Evolutionary conservation across 148 eudicot genomes (phyloP).

Genomic region (Salicornia ramosissima): DNA sequence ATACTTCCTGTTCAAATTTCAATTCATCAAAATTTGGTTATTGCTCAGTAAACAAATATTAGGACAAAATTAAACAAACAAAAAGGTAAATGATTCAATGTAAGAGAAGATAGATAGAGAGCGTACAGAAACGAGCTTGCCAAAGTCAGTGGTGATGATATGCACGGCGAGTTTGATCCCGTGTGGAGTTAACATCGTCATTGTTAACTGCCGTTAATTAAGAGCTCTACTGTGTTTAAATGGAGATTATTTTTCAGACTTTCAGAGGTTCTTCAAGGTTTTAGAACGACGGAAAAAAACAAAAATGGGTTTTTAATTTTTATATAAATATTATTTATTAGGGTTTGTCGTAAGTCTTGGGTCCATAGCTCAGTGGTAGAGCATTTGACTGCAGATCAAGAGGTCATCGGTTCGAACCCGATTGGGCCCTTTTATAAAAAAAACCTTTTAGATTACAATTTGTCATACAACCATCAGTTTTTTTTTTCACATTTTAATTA

Average conservation of each 20-base stretch:
- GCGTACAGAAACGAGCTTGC: constrained; percentile 59
- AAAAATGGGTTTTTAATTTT: not conserved
- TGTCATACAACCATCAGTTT: too few species aligned
- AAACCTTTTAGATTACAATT: too few species aligned
- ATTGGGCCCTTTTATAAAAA: constrained; percentile 25
- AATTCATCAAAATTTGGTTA: not conserved
- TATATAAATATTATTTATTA: too few species aligned
- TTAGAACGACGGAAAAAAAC: not conserved
- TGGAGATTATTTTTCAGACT: not conserved
- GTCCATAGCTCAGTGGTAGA: constrained; percentile 30
- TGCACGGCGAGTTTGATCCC: constrained; percentile 75
- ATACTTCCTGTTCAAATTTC: constrained; percentile 60
- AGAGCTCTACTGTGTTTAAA: not conserved
- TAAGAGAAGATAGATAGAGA: constrained; percentile 9
- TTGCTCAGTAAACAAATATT: too few species aligned
- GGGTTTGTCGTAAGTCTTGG: not conserved
- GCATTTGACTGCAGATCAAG: constrained; percentile 26
- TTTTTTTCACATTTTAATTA: too few species aligned
- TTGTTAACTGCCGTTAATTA: not conserved
- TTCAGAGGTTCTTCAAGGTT: not conserved
- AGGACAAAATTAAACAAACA: not conserved
- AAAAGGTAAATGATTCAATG: not conserved
- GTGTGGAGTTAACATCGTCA: constrained; percentile 36
- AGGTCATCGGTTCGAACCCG: constrained; percentile 33
- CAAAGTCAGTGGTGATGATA: constrained; percentile 58